Base-by-base conservation (phyloP, 306 rosid species). In the Dalbergia cultrata region DNA sequence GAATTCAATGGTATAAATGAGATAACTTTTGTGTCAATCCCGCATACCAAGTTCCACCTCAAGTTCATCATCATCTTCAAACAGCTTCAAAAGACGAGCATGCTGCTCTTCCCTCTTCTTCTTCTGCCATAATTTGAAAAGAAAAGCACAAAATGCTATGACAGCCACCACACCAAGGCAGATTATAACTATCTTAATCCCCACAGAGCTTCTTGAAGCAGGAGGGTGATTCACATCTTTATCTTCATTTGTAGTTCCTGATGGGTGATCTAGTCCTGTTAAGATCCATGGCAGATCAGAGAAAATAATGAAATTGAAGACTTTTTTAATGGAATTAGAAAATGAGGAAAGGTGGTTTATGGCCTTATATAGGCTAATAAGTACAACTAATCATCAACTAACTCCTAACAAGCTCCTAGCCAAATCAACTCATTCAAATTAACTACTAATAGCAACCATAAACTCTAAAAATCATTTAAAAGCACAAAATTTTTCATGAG, bases 11-110 rank as follows among this genome's bases (percentile, higher is more conserved):
- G 17, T 50, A 83, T 52, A 41, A 83, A 49, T 26, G 58, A 62
- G 70, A 49, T 26, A 49, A n/a, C n/a, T 70, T 61, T 35, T 35
- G 26, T 67, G 59, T 93, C 89, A 93, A 82, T 90, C 98, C 45
- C 91, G 89, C 86, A 93, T 88, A 37, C 98, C 98, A 17, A 93
- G 93, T 76, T 93, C 98, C 11, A 93, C 93, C 87, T 93, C 97
- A 31, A 93, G 98, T 72, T 93, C 98, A 81, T 93, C 98, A 33
- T 93, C 98, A 34, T 91, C 98, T 83, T 93, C 97, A 76, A 93
- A 93, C 77, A 93, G 89, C 93, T 90, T 93, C 77, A 93, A 88
- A 53, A 91, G 95, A 71, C 97, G 94, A 54, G 97, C 97, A 80
- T 91, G 97, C 47, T 91, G 97, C 70, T 87, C 93, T 69, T 86